Evolutionary conservation across 163 green algal genomes (phyloP), one percentile per base, ranked within the genome.

Genomic region (Chlamydomonas reinhardtii): DNA sequence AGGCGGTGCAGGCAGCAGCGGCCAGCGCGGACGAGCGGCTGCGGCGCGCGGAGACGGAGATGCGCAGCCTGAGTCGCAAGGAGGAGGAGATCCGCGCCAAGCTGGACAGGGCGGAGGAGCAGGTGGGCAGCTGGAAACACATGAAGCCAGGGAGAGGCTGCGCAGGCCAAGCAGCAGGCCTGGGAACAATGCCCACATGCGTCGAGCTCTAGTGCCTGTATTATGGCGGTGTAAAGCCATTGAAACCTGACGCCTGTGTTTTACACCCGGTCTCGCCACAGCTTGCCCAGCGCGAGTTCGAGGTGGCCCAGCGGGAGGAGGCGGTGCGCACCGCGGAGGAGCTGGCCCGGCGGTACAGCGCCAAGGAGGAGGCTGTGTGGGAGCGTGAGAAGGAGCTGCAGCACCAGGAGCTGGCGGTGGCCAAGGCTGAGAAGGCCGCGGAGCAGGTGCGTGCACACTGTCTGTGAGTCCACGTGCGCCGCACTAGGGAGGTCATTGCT

Each of bases 231-330:
- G 39, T 48, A 8, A 14, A 8, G 39, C 5, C 5, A 48, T 48
- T 48, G 8, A 48, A 8, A 48, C 39, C 5, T 48, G 39, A 8
- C 39, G 5, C 5, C 5, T 56, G 48, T 56, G 48, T 19, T 56
- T 56, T 19, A 14, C 14, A 19, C 48, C 14, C 19, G 48, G 1
- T 8, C 29, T 5, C 69, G n/a, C 27, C n/a, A 37, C 72, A 87
- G 82, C 61, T 87, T 19, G 24, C 72, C 0, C 82, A 87, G 72
- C 82, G 82, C n/a, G 72, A 79, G n/a, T 87, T 82, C 65, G 82
- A 87, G 72, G 25, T 87, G 61, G 12, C 37, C 5, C 39, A 74
- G 61, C 82, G 82, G 4, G 82, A 87, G 61, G 35, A 37, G 59
- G 61, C 72, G 61, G 82, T 87, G 16, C 37, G 19, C 52, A 68